Evolutionary conservation across 2,329 filamentous ascomycete genomes (phyloP).

Genomic region (Xylaria sp.): DNA sequence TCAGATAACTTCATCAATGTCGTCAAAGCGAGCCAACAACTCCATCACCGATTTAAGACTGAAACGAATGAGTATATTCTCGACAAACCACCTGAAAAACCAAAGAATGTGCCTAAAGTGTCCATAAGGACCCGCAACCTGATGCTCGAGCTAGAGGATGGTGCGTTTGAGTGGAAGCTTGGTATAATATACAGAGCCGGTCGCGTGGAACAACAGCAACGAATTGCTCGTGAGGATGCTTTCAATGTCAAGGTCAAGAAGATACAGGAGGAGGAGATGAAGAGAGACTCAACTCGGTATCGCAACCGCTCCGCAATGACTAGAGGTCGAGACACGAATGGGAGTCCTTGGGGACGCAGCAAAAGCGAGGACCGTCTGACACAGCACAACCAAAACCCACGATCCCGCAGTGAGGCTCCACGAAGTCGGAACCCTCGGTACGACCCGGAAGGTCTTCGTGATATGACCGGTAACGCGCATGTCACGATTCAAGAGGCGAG

Average conservation of each 20-base stretch:
- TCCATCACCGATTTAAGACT: conserved; percentile 92
- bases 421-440: conserved; percentile 71
- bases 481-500: conserved; percentile 82
- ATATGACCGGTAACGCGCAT: conserved; percentile 77
- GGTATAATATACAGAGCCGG: conserved; percentile 93
- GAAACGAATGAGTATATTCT: conserved; percentile 89
- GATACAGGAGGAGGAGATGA: conserved; percentile 76
- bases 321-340: conserved; percentile 51
- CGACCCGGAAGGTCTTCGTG: conserved; percentile 78
- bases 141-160: conserved; percentile 93
- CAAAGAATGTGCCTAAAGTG: conserved; percentile 87
- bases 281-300: conserved; percentile 63
- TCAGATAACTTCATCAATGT: conserved; percentile 95
- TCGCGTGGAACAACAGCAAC: conserved; percentile 87
- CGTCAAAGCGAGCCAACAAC: conserved; percentile 85
- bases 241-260: conserved; percentile 89
- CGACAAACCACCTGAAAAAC: conserved; percentile 83
- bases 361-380: conserved; percentile 65
- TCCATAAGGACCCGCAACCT: conserved; percentile 84
- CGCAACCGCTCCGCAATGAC: conserved; percentile 66
- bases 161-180: conserved; percentile 96
- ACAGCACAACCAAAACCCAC: conserved; percentile 45
- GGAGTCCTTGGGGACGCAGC: conserved; percentile 60
- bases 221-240: conserved; percentile 88
- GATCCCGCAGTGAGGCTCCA: conserved; percentile 50